These are phyloP conservation scores for Xylariales sp. DNA, from an alignment of 2,329 filamentous ascomycete genomes.

Conservation along the genomic window DNA sequence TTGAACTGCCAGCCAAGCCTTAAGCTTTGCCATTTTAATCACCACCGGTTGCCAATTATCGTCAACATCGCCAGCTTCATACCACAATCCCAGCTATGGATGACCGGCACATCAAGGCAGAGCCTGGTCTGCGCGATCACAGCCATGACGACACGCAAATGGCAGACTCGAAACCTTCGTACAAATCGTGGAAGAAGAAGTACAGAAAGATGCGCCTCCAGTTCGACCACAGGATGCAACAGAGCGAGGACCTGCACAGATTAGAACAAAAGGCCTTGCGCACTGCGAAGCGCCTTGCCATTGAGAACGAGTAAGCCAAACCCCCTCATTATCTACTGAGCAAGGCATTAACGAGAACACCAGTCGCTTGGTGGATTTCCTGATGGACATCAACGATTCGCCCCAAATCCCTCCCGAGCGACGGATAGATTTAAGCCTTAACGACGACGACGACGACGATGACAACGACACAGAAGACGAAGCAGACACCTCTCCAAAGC, in stretches of 20 bases:
- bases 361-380: constrained; percentile 82
- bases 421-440: constrained; percentile 65
- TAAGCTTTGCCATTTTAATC: too few relatives aligned
- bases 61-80: background rate
- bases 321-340: constrained; percentile 10
- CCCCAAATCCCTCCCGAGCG: constrained; percentile 70
- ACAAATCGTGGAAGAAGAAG: constrained; percentile 83
- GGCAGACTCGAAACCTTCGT: constrained; percentile 44
- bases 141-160: constrained; percentile 28
- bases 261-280: constrained; percentile 76
- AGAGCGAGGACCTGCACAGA: constrained; percentile 77
- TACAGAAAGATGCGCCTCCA: constrained; percentile 83
- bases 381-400: constrained; percentile 84
- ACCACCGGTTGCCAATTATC: background rate
- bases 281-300: constrained; percentile 75
- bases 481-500: constrained; percentile 29
- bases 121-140: constrained; percentile 27
- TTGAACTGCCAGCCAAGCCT: too few relatives aligned
- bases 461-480: constrained; percentile 35
- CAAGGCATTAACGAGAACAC: constrained; percentile 8
- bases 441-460: constrained; percentile 35
- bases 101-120: constrained; percentile 20
- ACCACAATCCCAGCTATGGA: constrained; percentile 18
- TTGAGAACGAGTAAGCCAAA: constrained; percentile 80
- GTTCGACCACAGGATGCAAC: constrained; percentile 73